Evolutionary conservation across 495 filamentous ascomycete genomes (phyloP).

Genomic region (Aspergillus leporis): DNA sequence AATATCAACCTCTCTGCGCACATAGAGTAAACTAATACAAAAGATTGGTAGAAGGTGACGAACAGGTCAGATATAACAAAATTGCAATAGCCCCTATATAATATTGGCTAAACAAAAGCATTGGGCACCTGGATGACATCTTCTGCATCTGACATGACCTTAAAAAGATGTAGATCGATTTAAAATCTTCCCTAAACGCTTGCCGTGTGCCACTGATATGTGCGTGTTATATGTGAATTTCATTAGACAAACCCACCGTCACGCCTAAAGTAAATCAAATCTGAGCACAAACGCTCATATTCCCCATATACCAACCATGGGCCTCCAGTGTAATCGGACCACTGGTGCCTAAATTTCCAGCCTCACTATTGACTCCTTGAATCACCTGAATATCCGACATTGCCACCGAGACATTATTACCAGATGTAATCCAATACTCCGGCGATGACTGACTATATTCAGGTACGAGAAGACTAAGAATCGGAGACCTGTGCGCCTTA

Average conservation of each 20-base stretch:
- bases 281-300: slow-evolving; percentile 6
- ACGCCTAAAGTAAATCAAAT: neutral
- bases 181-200: too few relatives aligned
- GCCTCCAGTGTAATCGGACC: neutral
- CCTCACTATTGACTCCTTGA: slow-evolving; percentile 21
- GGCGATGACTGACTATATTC: slow-evolving; percentile 56
- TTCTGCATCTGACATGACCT: too few relatives aligned
- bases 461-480: slow-evolving; percentile 18
- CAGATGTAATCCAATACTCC: slow-evolving; percentile 55
- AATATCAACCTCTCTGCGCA: too few relatives aligned
- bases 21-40: too few relatives aligned
- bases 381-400: slow-evolving; percentile 28
- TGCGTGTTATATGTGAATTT: too few relatives aligned
- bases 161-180: too few relatives aligned
- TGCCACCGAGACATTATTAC: slow-evolving; percentile 25
- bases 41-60: too few relatives aligned
- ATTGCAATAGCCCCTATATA: too few relatives aligned
- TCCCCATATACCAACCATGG: slow-evolving; percentile 12
- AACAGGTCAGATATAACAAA: too few relatives aligned
- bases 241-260: neutral
- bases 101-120: too few relatives aligned
- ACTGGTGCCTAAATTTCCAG: slow-evolving; percentile 35
- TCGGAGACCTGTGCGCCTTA: neutral
- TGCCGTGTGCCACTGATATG: too few relatives aligned
- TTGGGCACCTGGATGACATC: too few relatives aligned